These are phyloP conservation scores for Nemania diffusa DNA, from an alignment of 2,329 filamentous ascomycete genomes.

Conservation along the genomic window DNA sequence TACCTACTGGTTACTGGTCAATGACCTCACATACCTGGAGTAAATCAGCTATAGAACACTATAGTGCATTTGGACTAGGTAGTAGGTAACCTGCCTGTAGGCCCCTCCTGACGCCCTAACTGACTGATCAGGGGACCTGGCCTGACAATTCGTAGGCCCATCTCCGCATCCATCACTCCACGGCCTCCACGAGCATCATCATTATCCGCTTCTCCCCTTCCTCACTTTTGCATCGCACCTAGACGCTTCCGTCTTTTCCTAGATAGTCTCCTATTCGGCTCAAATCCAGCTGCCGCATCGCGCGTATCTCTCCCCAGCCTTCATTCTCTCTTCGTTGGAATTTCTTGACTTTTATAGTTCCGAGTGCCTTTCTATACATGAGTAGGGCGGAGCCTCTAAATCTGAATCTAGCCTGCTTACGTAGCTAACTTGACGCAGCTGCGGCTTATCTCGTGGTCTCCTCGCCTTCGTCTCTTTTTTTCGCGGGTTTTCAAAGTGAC, in stretches of 20 bases:
- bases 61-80: too few relatives aligned
- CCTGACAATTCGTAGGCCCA: not conserved
- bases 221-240: slow-evolving; percentile 31
- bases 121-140: slow-evolving; percentile 14
- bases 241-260: slow-evolving; percentile 21
- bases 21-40: slow-evolving; percentile 1
- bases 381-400: slow-evolving; percentile 14
- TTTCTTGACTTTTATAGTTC: slow-evolving; percentile 11
- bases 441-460: not conserved
- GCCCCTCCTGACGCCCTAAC: too few relatives aligned
- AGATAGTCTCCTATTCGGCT: not conserved
- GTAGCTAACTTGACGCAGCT: slow-evolving; percentile 9
- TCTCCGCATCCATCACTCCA: slow-evolving; percentile 17
- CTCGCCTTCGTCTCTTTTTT: not conserved
- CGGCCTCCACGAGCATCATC: slow-evolving; percentile 31
- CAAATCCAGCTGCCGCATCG: not conserved
- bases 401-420: not conserved
- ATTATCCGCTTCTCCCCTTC: slow-evolving; percentile 36
- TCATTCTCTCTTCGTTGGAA: slow-evolving; percentile 14
- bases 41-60: too few relatives aligned
- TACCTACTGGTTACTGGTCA: slow-evolving; percentile 2
- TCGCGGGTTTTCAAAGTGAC: slow-evolving; percentile 2
- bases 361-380: slow-evolving; percentile 5
- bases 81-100: slow-evolving; percentile 2
- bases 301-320: slow-evolving; percentile 1